Conservation (phyloP, 192 early-diverging fungal species). For the Dissophora globulifera region DNA sequence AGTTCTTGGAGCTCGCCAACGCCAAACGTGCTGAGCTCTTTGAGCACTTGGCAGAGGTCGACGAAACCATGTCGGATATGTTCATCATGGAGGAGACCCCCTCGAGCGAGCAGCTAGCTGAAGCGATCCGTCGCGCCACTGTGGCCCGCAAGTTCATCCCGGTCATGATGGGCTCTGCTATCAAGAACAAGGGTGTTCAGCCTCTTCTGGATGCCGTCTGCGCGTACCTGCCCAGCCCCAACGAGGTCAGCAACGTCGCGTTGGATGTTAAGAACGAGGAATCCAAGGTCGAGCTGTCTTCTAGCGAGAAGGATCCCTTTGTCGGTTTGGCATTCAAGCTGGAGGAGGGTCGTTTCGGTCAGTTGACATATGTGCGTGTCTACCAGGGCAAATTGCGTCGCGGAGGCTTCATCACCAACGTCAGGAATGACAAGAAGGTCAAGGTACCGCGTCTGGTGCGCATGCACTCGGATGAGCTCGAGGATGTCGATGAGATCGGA, state of each 20-base stretch:
- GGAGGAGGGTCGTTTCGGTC: conserved; percentile 95
- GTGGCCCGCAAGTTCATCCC: conserved; percentile 84
- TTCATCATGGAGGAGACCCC: conserved; percentile 82
- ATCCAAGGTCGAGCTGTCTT: conserved; percentile 64
- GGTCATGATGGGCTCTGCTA: conserved; percentile 86
- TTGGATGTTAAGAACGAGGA: conserved; percentile 77
- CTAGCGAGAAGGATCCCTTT: conserved; percentile 77
- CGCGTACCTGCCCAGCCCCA: conserved; percentile 77
- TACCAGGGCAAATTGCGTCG: conserved; percentile 93
- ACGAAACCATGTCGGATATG: conserved; percentile 85
- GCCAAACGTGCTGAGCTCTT: conserved; percentile 81
- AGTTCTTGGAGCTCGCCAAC: conserved; percentile 68
- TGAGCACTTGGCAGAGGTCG: conserved; percentile 82
- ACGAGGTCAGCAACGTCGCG: conserved; percentile 77
- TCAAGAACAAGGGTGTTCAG: conserved; percentile 88
- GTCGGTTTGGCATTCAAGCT: conserved; percentile 90
- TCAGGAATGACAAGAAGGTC: conserved; percentile 90
- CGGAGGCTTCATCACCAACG: conserved; percentile 89
- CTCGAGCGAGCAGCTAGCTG: conserved; percentile 72
- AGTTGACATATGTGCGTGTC: conserved; percentile 96
- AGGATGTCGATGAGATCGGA: conserved; percentile 93
- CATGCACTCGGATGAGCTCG: conserved; percentile 99
- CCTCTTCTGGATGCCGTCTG: conserved; percentile 77
- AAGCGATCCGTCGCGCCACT: conserved; percentile 83
- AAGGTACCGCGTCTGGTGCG: conserved; percentile 96